These are phyloP conservation scores for Cladosporium sp. DNA, from an alignment of 2,329 filamentous ascomycete species.

Conservation along the genomic window DNA sequence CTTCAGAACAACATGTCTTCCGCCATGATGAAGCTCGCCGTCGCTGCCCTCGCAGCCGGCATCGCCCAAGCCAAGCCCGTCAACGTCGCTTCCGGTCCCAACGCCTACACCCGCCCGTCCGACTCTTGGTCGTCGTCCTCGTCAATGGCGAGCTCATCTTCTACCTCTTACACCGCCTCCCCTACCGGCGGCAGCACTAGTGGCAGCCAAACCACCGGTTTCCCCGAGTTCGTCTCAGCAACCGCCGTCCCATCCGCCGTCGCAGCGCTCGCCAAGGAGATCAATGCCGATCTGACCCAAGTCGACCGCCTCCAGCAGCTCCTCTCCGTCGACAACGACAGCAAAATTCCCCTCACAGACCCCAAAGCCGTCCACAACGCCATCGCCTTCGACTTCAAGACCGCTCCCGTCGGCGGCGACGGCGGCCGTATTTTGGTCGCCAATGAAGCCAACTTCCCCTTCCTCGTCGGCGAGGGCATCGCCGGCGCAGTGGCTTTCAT, in stretches of 20 bases:
- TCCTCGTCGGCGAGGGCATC: conserved; percentile 42
- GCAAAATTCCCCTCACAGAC: conserved; percentile 34
- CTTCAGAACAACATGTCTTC: conserved; percentile 33
- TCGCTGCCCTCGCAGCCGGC: conserved; percentile 36
- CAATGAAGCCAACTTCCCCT: conserved; percentile 43
- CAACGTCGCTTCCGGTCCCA: conserved; percentile 1
- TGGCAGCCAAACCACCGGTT: conserved; percentile 15
- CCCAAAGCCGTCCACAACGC: conserved; percentile 33
- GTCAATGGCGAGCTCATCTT: neutral
- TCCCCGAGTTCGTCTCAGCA: conserved; percentile 18
- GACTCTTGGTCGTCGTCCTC: neutral
- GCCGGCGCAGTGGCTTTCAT: conserved; percentile 42
- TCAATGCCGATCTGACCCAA: conserved; percentile 36
- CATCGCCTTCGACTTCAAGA: conserved; percentile 66
- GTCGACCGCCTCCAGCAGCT: conserved; percentile 43
- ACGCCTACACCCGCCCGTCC: conserved; percentile 52
- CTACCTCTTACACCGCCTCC: conserved; percentile 15
- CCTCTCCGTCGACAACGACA: conserved; percentile 34
- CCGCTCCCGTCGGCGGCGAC: conserved; percentile 31
- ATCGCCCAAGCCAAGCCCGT: conserved; percentile 36
- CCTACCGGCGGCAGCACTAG: conserved; percentile 19
- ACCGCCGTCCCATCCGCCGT: conserved; percentile 21
- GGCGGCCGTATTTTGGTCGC: conserved; percentile 26
- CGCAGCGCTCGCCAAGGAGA: conserved; percentile 26
- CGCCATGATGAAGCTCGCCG: conserved; percentile 35